phyloP scores from a whole-genome alignment of 2,329 filamentous ascomycete species.

The Diplodia corticola region DNA sequence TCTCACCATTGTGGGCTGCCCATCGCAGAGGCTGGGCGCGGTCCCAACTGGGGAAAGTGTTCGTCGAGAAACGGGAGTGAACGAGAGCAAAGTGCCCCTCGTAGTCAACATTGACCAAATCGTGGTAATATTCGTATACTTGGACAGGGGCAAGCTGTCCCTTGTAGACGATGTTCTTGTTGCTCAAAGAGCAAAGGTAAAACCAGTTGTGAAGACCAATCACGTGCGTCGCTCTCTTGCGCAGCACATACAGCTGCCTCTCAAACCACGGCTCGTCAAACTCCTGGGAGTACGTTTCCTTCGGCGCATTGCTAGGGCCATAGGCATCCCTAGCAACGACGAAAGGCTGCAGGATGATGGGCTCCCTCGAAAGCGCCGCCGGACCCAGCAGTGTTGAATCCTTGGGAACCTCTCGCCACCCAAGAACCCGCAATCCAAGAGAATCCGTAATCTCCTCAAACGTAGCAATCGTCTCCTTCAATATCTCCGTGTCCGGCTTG shows the following conservation, averaged over 20 bases:
- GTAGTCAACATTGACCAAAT: slow-evolving; percentile 94
- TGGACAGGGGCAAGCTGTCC: slow-evolving; percentile 91
- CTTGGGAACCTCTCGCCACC: slow-evolving; percentile 93
- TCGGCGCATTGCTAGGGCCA: slow-evolving; percentile 75
- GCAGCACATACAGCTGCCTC: slow-evolving; percentile 87
- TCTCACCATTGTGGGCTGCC: slow-evolving; percentile 98
- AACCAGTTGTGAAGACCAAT: slow-evolving; percentile 98
- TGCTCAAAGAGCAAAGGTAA: slow-evolving; percentile 93
- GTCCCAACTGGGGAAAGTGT: slow-evolving; percentile 98
- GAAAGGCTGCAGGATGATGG: slow-evolving; percentile 92
- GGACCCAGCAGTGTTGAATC: slow-evolving; percentile 92
- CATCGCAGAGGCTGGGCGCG: slow-evolving; percentile 93
- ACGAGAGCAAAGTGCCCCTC: slow-evolving; percentile 96
- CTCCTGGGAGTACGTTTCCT: slow-evolving; percentile 72
- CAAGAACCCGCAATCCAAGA: slow-evolving; percentile 84
- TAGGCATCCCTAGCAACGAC: slow-evolving; percentile 85
- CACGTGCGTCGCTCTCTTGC: slow-evolving; percentile 91
- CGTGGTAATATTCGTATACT: slow-evolving; percentile 98
- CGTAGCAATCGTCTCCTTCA: slow-evolving; percentile 85
- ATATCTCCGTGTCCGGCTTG: slow-evolving; percentile 88
- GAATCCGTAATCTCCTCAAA: slow-evolving; percentile 93
- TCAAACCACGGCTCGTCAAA: slow-evolving; percentile 89
- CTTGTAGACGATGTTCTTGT: slow-evolving; percentile 99
- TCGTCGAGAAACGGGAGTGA: slow-evolving; percentile 96
- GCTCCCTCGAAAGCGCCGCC: slow-evolving; percentile 89